Conservation (phyloP, 176 grass and related monocot genomes). For the Thinopyrum elongatum region DNA sequence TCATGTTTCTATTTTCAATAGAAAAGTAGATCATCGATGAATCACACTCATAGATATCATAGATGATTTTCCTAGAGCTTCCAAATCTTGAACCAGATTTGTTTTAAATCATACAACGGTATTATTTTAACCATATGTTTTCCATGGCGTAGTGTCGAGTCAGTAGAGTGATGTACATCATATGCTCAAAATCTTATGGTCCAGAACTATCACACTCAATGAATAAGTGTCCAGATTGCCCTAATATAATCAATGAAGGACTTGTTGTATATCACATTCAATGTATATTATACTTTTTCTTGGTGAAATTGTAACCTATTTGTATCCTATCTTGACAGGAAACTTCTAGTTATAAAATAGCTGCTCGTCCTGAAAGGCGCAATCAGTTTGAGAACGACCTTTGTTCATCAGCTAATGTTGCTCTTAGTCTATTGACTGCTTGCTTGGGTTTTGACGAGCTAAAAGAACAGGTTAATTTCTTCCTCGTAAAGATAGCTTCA, state of each 20-base stretch:
- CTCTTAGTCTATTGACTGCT: constrained; percentile 79
- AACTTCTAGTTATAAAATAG: constrained; percentile 86
- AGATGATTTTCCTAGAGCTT: neutral
- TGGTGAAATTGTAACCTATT: constrained; percentile 23
- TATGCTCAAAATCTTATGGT: neutral
- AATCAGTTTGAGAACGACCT: constrained; percentile 95
- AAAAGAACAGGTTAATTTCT: constrained; percentile 78
- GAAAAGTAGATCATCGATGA: neutral
- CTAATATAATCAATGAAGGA: constrained; percentile 1
- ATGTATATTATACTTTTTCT: constrained; percentile 7
- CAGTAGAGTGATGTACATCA: neutral
- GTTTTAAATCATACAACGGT: neutral
- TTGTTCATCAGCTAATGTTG: constrained; percentile 72
- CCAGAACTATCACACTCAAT: neutral
- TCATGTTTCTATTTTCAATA: too few species aligned
- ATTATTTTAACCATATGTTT: neutral
- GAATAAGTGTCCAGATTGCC: neutral
- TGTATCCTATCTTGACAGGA: constrained; percentile 60
- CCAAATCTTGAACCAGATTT: neutral
- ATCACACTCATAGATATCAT: neutral
- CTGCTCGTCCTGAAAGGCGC: constrained; percentile 86
- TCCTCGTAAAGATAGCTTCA: constrained; percentile 11
- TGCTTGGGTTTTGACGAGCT: constrained; percentile 88
- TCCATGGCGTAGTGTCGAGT: neutral
- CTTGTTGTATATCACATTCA: constrained; percentile 4